These are phyloP conservation scores for Fusarium sp. DNA, from an alignment of 2,329 filamentous ascomycete species.

Conservation along the genomic window DNA sequence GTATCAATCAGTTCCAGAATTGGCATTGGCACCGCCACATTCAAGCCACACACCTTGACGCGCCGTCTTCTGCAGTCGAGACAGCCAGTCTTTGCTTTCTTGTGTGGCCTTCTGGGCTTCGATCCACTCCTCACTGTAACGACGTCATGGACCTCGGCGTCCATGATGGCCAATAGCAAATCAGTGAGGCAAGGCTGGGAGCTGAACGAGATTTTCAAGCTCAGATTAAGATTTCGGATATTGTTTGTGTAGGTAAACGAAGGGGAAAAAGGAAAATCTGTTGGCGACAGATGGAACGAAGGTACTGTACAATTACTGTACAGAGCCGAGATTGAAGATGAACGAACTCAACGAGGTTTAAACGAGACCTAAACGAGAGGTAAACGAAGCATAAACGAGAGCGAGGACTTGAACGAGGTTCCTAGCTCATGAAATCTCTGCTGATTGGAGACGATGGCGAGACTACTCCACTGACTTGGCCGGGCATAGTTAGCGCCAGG, in stretches of 20 bases:
- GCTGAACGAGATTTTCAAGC: too few species aligned
- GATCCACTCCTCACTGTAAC: not conserved
- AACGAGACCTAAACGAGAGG: not conserved
- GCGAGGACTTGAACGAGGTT: not conserved
- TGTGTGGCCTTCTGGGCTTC: slow-evolving; percentile 1
- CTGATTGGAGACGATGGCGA: not conserved
- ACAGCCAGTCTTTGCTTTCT: slow-evolving; percentile 8
- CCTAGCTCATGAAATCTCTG: not conserved
- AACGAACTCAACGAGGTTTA: not conserved
- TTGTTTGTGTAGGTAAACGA: not conserved
- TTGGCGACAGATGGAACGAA: not conserved
- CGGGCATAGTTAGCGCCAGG: not conserved
- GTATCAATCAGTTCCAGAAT: not conserved
- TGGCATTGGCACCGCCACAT: not conserved
- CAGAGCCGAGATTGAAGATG: not conserved
- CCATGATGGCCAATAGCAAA: not conserved
- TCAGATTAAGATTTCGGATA: not conserved
- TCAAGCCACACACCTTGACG: not conserved
- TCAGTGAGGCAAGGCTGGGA: not conserved
- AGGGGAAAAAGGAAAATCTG: not conserved
- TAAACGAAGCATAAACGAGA: not conserved
- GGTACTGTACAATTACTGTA: not conserved
- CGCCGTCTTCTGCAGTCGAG: slow-evolving; percentile 4
- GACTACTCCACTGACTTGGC: not conserved
- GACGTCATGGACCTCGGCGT: not conserved